phyloP scores from a whole-genome alignment of 805 yeast genomes.

The Saccharomycopsis guyanensis region DNA sequence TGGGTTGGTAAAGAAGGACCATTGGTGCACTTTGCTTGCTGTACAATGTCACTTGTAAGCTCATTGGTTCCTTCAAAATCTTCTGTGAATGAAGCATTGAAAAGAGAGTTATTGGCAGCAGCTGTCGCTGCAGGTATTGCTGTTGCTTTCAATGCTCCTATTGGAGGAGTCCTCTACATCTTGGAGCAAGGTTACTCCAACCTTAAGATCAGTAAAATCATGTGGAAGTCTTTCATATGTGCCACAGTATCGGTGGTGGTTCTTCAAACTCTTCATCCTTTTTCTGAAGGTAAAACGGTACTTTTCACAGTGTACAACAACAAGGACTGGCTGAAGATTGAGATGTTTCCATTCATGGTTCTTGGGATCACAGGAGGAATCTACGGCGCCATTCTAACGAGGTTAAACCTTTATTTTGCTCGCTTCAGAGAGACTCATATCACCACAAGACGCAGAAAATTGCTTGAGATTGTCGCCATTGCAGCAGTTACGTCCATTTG shows the following conservation, averaged over 20 bases:
- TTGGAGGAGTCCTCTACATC: conserved; percentile 80
- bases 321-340: conserved; percentile 65
- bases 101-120: conserved; percentile 62
- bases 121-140: conserved; percentile 81
- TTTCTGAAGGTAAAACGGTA: conserved; percentile 38
- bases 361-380: conserved; percentile 67
- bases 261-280: conserved; percentile 42
- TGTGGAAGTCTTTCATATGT: conserved; percentile 82
- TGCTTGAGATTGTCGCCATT: conserved; percentile 42
- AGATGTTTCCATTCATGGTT: conserved; percentile 61
- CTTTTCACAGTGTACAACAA: conserved; percentile 62
- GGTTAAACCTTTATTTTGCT: conserved; percentile 40
- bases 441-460: conserved; percentile 23
- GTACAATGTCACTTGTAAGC: conserved; percentile 38
- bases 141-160: conserved; percentile 80
- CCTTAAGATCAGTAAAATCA: conserved; percentile 51
- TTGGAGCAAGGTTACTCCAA: conserved; percentile 61
- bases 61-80: conserved; percentile 12
- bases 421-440: conserved; percentile 24
- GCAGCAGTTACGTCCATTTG: conserved; percentile 45
- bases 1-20: conserved; percentile 90
- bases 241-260: conserved; percentile 67
- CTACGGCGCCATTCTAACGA: conserved; percentile 49
- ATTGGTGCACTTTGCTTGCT: conserved; percentile 68
- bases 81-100: conserved; percentile 44